Conservation (phyloP, 2,329 filamentous ascomycete genomes). For the Colletotrichum simmondsii region DNA sequence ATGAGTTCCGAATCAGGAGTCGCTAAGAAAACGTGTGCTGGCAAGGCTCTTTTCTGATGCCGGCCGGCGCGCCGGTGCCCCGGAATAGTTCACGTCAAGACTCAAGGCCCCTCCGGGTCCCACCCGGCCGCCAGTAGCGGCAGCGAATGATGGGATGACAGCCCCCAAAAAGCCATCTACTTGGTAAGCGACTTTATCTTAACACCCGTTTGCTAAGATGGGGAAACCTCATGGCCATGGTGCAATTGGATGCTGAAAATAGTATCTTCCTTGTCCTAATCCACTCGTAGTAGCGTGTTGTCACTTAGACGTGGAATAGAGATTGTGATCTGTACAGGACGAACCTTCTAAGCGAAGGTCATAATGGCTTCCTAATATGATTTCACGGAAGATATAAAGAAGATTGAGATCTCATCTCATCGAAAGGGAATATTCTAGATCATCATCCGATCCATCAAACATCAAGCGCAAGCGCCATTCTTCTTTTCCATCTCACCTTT, state of each 20-base stretch:
- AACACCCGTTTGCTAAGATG: conserved; percentile 1
- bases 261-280: conserved; percentile 10
- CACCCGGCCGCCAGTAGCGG: conserved; percentile 6
- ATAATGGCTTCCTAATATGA: background rate
- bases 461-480: background rate
- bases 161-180: conserved; percentile 4
- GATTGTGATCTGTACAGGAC: background rate
- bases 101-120: background rate
- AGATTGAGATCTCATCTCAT: background rate
- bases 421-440: background rate
- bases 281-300: conserved; percentile 5
- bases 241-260: conserved; percentile 10
- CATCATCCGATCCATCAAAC: background rate
- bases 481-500: background rate
- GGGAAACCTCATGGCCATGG: background rate
- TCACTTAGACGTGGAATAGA: conserved; percentile 12
- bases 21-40: background rate
- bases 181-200: conserved; percentile 16
- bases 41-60: background rate
- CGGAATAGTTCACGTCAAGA: conserved; percentile 16
- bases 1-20: background rate
- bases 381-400: conserved; percentile 3
- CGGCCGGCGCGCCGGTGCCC: background rate
- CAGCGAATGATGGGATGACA: background rate
- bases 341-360: conserved; percentile 6